Base-by-base conservation (phyloP, 345 rosid species). In the Moricandia moricandioides region DNA sequence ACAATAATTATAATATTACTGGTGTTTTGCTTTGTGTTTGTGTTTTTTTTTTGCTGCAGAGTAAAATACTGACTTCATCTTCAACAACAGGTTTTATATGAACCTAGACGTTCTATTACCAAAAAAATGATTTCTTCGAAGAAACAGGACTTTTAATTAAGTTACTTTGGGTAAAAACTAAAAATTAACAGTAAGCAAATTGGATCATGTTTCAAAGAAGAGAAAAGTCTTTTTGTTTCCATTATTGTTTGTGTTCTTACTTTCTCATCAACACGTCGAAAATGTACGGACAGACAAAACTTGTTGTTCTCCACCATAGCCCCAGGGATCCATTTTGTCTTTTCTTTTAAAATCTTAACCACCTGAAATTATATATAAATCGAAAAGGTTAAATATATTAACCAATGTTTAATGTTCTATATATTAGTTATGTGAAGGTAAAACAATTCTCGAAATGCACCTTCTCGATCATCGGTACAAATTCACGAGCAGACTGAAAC, bases 231-330 rank as follows among this genome's bases (percentile, higher is more conserved):
- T 37, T 8, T 16, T 49, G 33, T 27, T 34, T 59, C n/a, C 47
- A 70, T 57, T 43, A 64, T 30, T 1, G 24, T 8, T 39, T 60
- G 29, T 34, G 17, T 63, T 77, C 13, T 39, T 82, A 90, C 99
- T 86, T 87, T 86, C 83, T 96, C 98, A 63, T 92, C 93, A 62
- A 96, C 99, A 35, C 97, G 84, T 6, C 99, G 83, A 73, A 87
- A 96, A 80, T 96, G 99, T 51, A 96, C 96, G 72, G 99, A 88
- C 54, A 89, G 68, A 71, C 99, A 96, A 51, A 96, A 96, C 80
- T 96, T 96, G 88, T 96, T 96, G 78, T 88, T 86, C 82, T 96
- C 99, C 27, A 96, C 96, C 73, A 62, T 81, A 5, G 88, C 92
- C 68, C 99, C 98, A 0, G 86, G 86, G 43, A 88, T 88, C 17